phyloP scores from a whole-genome alignment of 306 rosid species.

The Cicer judaicum region DNA sequence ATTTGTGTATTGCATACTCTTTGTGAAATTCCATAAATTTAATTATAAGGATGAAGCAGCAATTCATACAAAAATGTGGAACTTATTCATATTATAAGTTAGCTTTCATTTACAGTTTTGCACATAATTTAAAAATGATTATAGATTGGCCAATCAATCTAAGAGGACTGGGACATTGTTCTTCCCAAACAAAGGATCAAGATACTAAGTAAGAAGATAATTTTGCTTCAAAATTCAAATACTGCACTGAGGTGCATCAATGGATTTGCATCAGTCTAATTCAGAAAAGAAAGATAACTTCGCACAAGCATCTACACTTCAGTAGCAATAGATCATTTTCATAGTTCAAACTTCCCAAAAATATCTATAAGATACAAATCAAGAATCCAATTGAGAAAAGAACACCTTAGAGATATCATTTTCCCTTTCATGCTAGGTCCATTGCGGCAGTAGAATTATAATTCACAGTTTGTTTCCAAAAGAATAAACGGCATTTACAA shows the following conservation, averaged over 20 bases:
- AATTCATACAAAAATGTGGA: background rate
- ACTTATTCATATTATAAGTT: slow-evolving; percentile 6
- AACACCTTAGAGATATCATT: background rate
- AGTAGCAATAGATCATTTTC: slow-evolving; percentile 2
- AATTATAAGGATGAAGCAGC: background rate
- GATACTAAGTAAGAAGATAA: slow-evolving; percentile 22
- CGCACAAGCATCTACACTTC: slow-evolving; percentile 17
- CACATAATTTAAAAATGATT: background rate
- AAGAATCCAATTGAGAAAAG: slow-evolving; percentile 12
- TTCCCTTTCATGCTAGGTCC: slow-evolving; percentile 16
- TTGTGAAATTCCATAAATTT: background rate
- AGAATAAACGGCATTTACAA: slow-evolving; percentile 20
- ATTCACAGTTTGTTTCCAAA: slow-evolving; percentile 14
- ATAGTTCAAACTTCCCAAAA: slow-evolving; percentile 5
- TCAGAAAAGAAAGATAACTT: slow-evolving; percentile 14
- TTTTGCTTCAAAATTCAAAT: slow-evolving; percentile 35
- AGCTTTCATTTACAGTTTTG: slow-evolving; percentile 19
- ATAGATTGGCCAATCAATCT: background rate
- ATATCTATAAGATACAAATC: slow-evolving; percentile 26
- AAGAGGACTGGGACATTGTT: slow-evolving; percentile 15
- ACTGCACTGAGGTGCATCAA: slow-evolving; percentile 2
- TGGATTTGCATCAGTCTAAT: slow-evolving; percentile 21
- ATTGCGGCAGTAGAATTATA: background rate
- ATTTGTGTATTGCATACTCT: background rate
- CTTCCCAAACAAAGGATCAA: slow-evolving; percentile 9